phyloP scores from a whole-genome alignment of 345 rosid genomes.

The Linum usitatissimum region DNA sequence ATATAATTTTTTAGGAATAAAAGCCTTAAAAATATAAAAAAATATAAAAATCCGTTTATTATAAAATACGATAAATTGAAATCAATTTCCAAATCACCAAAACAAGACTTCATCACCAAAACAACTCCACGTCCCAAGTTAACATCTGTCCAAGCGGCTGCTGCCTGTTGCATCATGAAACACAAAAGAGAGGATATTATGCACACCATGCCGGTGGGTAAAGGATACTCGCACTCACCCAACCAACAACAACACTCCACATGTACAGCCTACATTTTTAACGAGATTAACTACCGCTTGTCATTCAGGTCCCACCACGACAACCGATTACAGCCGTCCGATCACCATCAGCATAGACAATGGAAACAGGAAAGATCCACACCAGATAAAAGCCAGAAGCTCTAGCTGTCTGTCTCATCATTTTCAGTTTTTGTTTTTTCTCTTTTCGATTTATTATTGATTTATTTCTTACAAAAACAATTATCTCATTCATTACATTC shows the following conservation, averaged over 20 bases:
- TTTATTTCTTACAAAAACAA: background rate
- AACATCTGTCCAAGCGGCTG: too few species aligned
- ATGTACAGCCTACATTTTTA: background rate
- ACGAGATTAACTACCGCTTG: slow-evolving; percentile 10
- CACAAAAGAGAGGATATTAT: background rate
- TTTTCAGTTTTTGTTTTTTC: background rate
- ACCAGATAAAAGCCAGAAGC: background rate
- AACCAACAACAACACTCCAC: slow-evolving; percentile 2
- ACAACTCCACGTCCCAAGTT: too few species aligned
- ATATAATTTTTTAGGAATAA: too few species aligned
- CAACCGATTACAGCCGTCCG: slow-evolving; percentile 6
- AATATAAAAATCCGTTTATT: too few species aligned
- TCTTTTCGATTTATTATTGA: background rate
- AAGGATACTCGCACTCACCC: background rate
- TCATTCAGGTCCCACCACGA: background rate
- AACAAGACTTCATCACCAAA: too few species aligned
- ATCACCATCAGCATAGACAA: background rate
- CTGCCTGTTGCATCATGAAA: background rate
- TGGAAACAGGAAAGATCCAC: background rate
- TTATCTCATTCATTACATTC: background rate
- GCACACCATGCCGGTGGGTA: too few species aligned
- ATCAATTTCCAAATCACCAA: too few species aligned
- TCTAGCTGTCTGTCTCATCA: background rate
- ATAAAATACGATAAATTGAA: too few species aligned
- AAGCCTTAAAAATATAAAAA: too few species aligned